Evolutionary conservation across 768 basidiomycete species (phyloP).

Genomic region (Psilocybe cyanescens): DNA sequence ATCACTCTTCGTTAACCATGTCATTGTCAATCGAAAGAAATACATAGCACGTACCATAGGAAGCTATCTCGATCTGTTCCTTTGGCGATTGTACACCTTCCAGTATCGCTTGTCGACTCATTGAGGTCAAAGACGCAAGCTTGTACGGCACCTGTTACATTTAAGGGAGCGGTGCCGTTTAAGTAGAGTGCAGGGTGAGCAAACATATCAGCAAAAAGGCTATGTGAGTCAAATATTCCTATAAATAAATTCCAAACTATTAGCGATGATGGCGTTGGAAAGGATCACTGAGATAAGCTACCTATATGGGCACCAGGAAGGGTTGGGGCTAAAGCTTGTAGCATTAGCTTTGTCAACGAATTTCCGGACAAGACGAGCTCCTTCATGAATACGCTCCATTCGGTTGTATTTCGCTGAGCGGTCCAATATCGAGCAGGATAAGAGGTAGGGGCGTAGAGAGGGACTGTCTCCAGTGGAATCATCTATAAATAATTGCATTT

Average conservation of each 20-base stretch:
- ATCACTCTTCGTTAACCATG: not conserved
- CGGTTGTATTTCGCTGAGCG: constrained; percentile 53
- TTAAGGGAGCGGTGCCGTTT: constrained; percentile 60
- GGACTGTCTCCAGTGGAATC: constrained; percentile 55
- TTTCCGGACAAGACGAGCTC: constrained; percentile 58
- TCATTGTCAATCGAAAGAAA: not conserved
- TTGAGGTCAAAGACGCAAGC: constrained; percentile 48
- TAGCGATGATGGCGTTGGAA: not conserved
- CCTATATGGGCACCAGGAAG: constrained; percentile 62
- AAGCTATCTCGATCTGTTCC: constrained; percentile 59
- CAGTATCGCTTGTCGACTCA: constrained; percentile 27
- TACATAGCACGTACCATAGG: constrained; percentile 50
- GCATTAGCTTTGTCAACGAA: constrained; percentile 51
- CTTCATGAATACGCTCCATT: constrained; percentile 59
- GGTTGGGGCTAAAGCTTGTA: constrained; percentile 48
- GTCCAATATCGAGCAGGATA: constrained; percentile 58
- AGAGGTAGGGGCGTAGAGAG: constrained; percentile 49
- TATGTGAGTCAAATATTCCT: constrained; percentile 67
- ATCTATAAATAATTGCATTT: constrained; percentile 40
- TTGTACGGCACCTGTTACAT: constrained; percentile 55
- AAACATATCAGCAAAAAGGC: constrained; percentile 63
- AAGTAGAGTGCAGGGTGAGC: constrained; percentile 53
- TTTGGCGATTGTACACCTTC: constrained; percentile 37
- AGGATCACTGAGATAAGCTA: constrained; percentile 27
- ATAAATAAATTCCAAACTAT: not conserved